A percentile compares a stretch with the other conserved stretches of the same genome.
These are phyloP conservation scores for Dichotomocladium elegans DNA, from an alignment of 371 early-diverging fungal species.

Conservation along the genomic window DNA sequence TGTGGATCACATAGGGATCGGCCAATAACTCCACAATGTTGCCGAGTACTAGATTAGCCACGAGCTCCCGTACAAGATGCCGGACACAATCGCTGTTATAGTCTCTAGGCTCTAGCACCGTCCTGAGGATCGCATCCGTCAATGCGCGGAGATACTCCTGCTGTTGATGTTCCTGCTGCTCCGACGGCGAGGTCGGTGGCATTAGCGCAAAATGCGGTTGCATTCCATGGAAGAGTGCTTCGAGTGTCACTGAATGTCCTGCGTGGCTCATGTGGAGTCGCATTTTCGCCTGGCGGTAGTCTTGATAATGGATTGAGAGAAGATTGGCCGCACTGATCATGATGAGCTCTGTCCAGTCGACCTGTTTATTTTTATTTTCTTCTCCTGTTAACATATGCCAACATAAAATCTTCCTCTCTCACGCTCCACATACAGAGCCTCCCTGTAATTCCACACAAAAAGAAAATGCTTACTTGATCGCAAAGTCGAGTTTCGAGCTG, in stretches of 20 bases:
- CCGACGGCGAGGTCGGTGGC: conserved; percentile 3
- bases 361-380: conserved; percentile 21
- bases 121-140: conserved; percentile 40
- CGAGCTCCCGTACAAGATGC: conserved; percentile 52
- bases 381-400: not conserved
- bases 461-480: conserved; percentile 21
- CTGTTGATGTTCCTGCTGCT: conserved; percentile 32
- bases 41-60: conserved; percentile 44
- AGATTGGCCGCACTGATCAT: conserved; percentile 51
- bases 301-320: conserved; percentile 45
- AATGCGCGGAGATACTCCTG: conserved; percentile 49
- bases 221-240: conserved; percentile 54
- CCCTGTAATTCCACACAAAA: too few species aligned
- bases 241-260: conserved; percentile 38
- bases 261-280: conserved; percentile 49
- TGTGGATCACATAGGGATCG: conserved; percentile 57
- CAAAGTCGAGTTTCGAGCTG: conserved; percentile 47
- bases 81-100: conserved; percentile 50
- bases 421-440: too few species aligned
- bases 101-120: conserved; percentile 38
- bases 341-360: conserved; percentile 55
- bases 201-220: conserved; percentile 59
- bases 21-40: conserved; percentile 46
- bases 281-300: conserved; percentile 46
- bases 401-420: not conserved